Percentiles rank a stretch among this genome's conserved stretches.
Evolutionary conservation across 371 early-diverging fungal species (phyloP).

Genomic region (Lichtheimia ornata): DNA sequence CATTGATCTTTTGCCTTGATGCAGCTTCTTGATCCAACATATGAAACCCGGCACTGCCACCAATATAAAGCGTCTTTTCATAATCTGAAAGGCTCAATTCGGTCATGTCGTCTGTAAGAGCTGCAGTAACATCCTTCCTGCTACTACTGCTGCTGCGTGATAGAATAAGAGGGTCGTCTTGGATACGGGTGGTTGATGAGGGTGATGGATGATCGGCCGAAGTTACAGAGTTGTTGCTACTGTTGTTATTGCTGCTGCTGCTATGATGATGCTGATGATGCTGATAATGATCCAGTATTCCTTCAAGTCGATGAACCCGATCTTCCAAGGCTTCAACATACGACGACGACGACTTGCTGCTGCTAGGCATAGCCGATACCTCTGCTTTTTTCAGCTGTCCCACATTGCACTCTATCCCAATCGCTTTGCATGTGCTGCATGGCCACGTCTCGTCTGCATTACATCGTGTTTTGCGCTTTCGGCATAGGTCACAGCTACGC

Average conservation of each 20-base stretch:
- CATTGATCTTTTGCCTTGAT: slow-evolving; percentile 37
- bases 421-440: slow-evolving; percentile 15
- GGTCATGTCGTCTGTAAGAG: slow-evolving; percentile 4
- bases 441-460: slow-evolving; percentile 15
- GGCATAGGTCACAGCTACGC: slow-evolving; percentile 23
- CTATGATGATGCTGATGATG: background rate
- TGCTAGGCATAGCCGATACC: too few relatives aligned
- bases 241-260: background rate
- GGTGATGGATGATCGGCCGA: background rate
- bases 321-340: slow-evolving; percentile 39
- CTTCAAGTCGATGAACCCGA: slow-evolving; percentile 38
- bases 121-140: background rate
- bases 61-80: slow-evolving; percentile 39
- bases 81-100: slow-evolving; percentile 34
- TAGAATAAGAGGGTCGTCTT: background rate
- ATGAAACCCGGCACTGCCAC: slow-evolving; percentile 39
- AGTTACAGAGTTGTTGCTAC: background rate
- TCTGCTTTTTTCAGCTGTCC: background rate
- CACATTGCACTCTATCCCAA: slow-evolving; percentile 11
- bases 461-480: slow-evolving; percentile 20
- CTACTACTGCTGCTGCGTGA: too few relatives aligned
- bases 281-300: slow-evolving; percentile 18
- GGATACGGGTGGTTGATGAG: background rate
- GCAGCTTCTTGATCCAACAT: slow-evolving; percentile 16
- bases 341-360: background rate